Base-by-base conservation (phyloP, 768 basidiomycete genomes). In the Butyriboletus loyo region DNA sequence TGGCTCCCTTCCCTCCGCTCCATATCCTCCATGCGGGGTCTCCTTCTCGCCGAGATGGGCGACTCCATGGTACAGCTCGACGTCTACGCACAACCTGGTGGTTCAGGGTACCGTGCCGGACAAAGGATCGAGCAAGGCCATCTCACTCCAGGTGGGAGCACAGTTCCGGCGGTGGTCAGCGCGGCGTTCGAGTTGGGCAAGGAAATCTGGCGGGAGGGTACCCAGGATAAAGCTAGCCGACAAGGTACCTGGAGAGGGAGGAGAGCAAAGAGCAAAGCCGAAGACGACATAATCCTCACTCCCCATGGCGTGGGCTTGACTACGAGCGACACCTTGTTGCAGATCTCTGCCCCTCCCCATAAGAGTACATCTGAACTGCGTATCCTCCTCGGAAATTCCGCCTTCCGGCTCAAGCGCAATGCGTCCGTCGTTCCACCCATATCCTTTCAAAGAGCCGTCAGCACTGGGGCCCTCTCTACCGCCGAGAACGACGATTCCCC, bases 331-430 rank as follows among this genome's bases (percentile, higher is more conserved):
- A 86, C 83, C 19, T 70, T 86, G 37, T 72, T 85, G 42, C 80
- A 73, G 59, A 67, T 75, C 39, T 76, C 78, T n/a, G 75, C 72
- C 15, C 71, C 78, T 4, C 74, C 80, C 27, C 70, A 72, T 28
- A 71, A 77, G 58, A 83, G 75, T 45, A 74, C 79, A 7, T 77
- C 76, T 17, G 84, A 87, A 60, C 75, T 87, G 43, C 81, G 79
- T 52, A 66, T 77, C 30, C 75, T 89, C 46, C 76, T 89, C 7
- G 88, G 89, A 13, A 80, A 85, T 61, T 72, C 80, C 0, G 70
- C 75, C 50, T 76, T 83, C 24, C 77, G 79, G 37, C 67, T 88
- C 35, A 83, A 79, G 64, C 64, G 77, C 28, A 79, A 81, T 11
- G 77, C 83, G 17, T 71, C 73, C 5, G 59, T 85, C 30, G 57